A percentile compares a stretch with the other conserved stretches of the same genome.
Evolutionary conservation across 805 yeast genomes (phyloP).

Genomic region (Sugiyamaella qingdaonensis): DNA sequence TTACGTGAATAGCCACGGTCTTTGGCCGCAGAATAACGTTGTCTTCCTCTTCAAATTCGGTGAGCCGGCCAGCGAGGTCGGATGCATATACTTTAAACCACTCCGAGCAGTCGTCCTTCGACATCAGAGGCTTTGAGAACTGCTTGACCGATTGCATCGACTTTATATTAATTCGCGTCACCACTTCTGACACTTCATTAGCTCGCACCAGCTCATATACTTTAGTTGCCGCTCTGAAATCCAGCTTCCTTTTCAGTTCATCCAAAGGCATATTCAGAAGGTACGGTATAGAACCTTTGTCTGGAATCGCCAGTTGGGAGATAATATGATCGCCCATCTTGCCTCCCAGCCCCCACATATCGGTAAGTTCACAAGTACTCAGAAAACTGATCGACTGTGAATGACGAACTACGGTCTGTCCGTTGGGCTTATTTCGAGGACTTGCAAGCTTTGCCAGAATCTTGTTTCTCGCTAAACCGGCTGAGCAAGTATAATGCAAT

Average conservation of each 20-base stretch:
- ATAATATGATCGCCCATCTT: slow-evolving; percentile 64
- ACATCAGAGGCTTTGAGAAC: slow-evolving; percentile 53
- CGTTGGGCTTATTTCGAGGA: slow-evolving; percentile 77
- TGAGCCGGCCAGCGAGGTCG: slow-evolving; percentile 65
- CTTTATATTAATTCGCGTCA: slow-evolving; percentile 58
- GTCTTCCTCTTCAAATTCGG: slow-evolving; percentile 69
- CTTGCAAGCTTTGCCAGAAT: slow-evolving; percentile 83
- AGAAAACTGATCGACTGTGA: slow-evolving; percentile 50
- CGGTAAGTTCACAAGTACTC: slow-evolving; percentile 57
- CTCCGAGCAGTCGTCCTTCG: slow-evolving; percentile 52
- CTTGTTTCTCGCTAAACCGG: slow-evolving; percentile 77
- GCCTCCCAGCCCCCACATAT: slow-evolving; percentile 91
- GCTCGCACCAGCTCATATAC: slow-evolving; percentile 68
- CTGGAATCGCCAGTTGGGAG: slow-evolving; percentile 49
- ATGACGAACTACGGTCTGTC: slow-evolving; percentile 70
- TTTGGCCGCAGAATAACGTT: slow-evolving; percentile 46
- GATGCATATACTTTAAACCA: slow-evolving; percentile 86
- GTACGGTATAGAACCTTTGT: slow-evolving; percentile 43
- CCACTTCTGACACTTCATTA: slow-evolving; percentile 47
- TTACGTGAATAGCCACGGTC: slow-evolving; percentile 44
- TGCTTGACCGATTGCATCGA: slow-evolving; percentile 90
- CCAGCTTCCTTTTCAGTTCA: slow-evolving; percentile 36
- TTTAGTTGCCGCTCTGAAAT: slow-evolving; percentile 46
- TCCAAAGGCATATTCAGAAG: slow-evolving; percentile 46
- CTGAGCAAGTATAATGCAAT: slow-evolving; percentile 81